Base-by-base conservation (phyloP, 768 basidiomycete species). In the Austroboletus eburneus region DNA sequence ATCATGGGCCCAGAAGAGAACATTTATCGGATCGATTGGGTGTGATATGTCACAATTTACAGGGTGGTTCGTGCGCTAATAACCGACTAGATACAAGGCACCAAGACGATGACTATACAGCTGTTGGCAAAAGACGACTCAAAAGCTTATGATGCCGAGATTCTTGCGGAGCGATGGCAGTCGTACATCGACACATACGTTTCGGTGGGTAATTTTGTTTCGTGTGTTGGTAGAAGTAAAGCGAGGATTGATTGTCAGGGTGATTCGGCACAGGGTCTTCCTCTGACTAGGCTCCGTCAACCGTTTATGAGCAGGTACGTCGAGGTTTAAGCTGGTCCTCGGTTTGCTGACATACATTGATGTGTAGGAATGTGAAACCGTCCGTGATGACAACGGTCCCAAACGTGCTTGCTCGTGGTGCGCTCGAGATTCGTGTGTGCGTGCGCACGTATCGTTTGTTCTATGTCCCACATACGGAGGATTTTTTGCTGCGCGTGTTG, bases 351-450 rank as follows among this genome's bases (percentile, higher is more conserved):
- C 27, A 7, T 38, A 30, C 5, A 35, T 20, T 8, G 16, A 2
- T 2, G 4, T 33, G 14, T 17, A 70, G 65, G 54, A 57, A 62
- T 41, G 44, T 59, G 18, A 51, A 43, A 27, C 40, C 48, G 6
- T 33, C 52, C 4, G 50, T 40, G 35, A 44, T 13, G 13, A 34
- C 72, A 10, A 54, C 59, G 4, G 66, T 65, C 9, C 77, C 75
- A 0, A 70, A 79, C 34, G 68, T 79, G 20, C 56, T 74, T 23
- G 73, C 80, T 1, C 72, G 62, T 30, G 83, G 85, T 25, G 76
- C 76, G 3, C 74, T 94, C 16, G 87, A 91, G 64, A 87, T 90
- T 61, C 85, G 85, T 51, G 79, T 96, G 46, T 95, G 93, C 65
- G 75, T 91, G 29, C 55, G 59, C 4, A 60, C 59, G n/a, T 60